Conservation (phyloP, 768 basidiomycete species). For the Russula brevipes region DNA sequence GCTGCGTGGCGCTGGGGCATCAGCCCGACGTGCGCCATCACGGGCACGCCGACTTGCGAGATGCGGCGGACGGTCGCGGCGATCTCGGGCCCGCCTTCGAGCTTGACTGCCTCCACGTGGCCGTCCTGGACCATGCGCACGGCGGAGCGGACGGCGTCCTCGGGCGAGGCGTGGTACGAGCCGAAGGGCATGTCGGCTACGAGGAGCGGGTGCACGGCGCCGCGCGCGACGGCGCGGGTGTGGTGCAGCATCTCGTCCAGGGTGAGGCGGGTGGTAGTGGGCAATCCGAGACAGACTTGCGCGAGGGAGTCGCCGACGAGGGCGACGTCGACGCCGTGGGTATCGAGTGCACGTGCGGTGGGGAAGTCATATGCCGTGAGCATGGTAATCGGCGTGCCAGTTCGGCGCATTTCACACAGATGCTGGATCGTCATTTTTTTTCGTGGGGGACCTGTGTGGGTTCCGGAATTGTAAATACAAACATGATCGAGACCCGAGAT, state of each 20-base stretch:
- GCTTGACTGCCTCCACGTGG: conserved; percentile 80
- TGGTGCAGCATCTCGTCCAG: conserved; percentile 94
- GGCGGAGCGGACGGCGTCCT: conserved; percentile 67
- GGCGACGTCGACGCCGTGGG: conserved; percentile 74
- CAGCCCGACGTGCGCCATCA: conserved; percentile 91
- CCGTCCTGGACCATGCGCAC: conserved; percentile 81
- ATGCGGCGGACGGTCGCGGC: conserved; percentile 61
- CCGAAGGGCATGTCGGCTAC: conserved; percentile 98
- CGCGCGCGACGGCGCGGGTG: conserved; percentile 77
- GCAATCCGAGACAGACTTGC: conserved; percentile 90
- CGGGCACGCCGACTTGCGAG: conserved; percentile 78
- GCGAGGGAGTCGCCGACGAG: conserved; percentile 96
- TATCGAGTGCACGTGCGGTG: conserved; percentile 61
- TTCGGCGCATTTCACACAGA: conserved; percentile 52
- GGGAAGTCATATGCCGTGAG: conserved; percentile 97
- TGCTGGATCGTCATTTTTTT: conserved; percentile 87
- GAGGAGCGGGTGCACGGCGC: conserved; percentile 76
- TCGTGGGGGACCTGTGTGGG: conserved; percentile 35
- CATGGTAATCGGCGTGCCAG: conserved; percentile 76
- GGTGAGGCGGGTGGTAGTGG: conserved; percentile 80
- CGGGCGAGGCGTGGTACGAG: conserved; percentile 62
- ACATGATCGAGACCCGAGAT: background rate
- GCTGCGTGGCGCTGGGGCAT: conserved; percentile 82
- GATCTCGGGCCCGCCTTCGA: conserved; percentile 87
- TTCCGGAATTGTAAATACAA: background rate